These are phyloP conservation scores for Strigomonas oncopelti DNA, from an alignment of 208 protist genomes.

Conservation along the genomic window DNA sequence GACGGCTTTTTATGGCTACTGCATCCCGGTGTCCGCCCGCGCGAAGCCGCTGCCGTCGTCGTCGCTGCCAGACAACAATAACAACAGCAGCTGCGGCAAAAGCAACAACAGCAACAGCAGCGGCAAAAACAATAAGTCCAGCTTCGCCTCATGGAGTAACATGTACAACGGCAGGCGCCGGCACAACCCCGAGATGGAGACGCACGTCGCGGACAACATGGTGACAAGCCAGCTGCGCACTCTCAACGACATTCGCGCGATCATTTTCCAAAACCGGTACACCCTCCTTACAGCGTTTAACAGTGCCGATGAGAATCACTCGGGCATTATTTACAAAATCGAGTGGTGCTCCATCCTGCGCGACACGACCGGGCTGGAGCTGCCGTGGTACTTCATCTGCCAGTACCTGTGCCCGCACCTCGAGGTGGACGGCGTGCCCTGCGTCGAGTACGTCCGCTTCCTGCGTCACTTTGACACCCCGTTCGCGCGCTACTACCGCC, in stretches of 20 bases:
- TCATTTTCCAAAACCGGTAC: slow-evolving; percentile 75
- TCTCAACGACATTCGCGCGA: slow-evolving; percentile 53
- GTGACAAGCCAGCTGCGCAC: slow-evolving; percentile 37
- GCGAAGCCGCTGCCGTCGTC: not conserved
- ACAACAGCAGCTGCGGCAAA: not conserved
- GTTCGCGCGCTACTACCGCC: slow-evolving; percentile 44
- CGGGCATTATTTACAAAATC: slow-evolving; percentile 76
- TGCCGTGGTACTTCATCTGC: slow-evolving; percentile 86
- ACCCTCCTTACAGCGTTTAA: slow-evolving; percentile 74
- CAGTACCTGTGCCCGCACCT: slow-evolving; percentile 57
- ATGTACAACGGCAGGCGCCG: not conserved
- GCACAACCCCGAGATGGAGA: not conserved
- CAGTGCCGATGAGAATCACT: slow-evolving; percentile 54
- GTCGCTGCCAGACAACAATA: not conserved
- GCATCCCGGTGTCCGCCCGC: not conserved
- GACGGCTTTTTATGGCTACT: slow-evolving; percentile 13
- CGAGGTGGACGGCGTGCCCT: slow-evolving; percentile 54
- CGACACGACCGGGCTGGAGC: slow-evolving; percentile 59
- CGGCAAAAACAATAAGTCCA: not conserved
- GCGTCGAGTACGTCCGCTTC: slow-evolving; percentile 79
- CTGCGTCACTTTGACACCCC: slow-evolving; percentile 53
- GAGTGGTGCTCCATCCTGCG: slow-evolving; percentile 81
- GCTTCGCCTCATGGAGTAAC: not conserved
- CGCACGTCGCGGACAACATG: not conserved
- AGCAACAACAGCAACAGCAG: not conserved